Percentiles rank a stretch among this genome's conserved stretches.
Evolutionary conservation across 2,329 filamentous ascomycete species (phyloP).

Genomic region (Colletotrichum truncatum): DNA sequence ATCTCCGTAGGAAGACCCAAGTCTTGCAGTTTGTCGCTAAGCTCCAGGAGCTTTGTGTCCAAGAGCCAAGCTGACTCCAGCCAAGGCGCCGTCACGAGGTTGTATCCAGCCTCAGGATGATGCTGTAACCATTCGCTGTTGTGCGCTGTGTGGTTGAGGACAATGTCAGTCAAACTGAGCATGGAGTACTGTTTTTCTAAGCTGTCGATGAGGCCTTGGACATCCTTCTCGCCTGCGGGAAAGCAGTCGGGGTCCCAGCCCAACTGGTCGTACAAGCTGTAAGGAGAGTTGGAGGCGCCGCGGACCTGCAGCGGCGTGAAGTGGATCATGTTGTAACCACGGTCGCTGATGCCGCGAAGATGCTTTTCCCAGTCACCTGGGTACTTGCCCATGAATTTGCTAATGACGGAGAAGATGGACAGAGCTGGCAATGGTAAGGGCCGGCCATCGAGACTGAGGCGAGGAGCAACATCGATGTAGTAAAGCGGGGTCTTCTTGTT

Average conservation of each 20-base stretch:
- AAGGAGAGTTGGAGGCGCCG: conserved; percentile 93
- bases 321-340: conserved; percentile 99
- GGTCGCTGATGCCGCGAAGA: conserved; percentile 84
- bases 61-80: conserved; percentile 71
- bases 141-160: conserved; percentile 97
- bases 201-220: conserved; percentile 78
- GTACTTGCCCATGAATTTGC: conserved; percentile 97
- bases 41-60: conserved; percentile 72
- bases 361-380: conserved; percentile 91
- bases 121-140: conserved; percentile 95
- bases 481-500: conserved; percentile 78
- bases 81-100: conserved; percentile 87
- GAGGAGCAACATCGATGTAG: conserved; percentile 94
- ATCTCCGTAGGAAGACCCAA: conserved; percentile 82
- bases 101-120: conserved; percentile 96
- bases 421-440: conserved; percentile 85
- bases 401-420: conserved; percentile 92
- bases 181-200: conserved; percentile 88
- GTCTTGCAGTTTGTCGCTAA: conserved; percentile 77
- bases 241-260: conserved; percentile 85
- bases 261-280: conserved; percentile 94
- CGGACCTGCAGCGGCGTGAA: conserved; percentile 94
- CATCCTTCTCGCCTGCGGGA: conserved; percentile 84
- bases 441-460: conserved; percentile 76
- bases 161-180: conserved; percentile 92